Evolutionary conservation across 345 rosid genomes (phyloP).

Genomic region (Pistacia integerrima): DNA sequence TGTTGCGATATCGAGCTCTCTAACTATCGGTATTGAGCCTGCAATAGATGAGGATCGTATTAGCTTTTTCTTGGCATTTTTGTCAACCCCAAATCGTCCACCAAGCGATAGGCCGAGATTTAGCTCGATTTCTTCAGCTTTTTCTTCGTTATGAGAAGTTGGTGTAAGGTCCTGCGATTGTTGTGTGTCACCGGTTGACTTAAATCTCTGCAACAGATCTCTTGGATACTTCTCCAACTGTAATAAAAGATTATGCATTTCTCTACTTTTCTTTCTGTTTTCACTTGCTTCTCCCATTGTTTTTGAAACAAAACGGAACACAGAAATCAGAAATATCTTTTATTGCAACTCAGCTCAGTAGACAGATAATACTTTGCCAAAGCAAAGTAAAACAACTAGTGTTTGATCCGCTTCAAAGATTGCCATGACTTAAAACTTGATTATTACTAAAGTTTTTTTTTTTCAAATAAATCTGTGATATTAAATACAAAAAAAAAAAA

Average conservation of each 20-base stretch:
- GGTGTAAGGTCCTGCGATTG: slow-evolving; percentile 16
- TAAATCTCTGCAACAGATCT: slow-evolving; percentile 79
- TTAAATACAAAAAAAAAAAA: background rate
- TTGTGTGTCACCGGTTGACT: slow-evolving; percentile 30
- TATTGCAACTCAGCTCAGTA: background rate
- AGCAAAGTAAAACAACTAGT: slow-evolving; percentile 17
- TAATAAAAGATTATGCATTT: slow-evolving; percentile 58
- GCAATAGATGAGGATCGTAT: slow-evolving; percentile 79
- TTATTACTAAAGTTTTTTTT: slow-evolving; percentile 3
- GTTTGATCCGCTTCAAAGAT: slow-evolving; percentile 34
- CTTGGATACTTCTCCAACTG: slow-evolving; percentile 63
- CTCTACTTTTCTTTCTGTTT: slow-evolving; percentile 39
- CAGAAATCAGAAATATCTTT: background rate
- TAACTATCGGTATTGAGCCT: slow-evolving; percentile 41
- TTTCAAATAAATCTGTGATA: background rate
- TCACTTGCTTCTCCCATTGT: slow-evolving; percentile 61
- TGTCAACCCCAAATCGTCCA: slow-evolving; percentile 89
- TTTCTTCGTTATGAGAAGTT: slow-evolving; percentile 20
- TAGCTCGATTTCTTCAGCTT: slow-evolving; percentile 55
- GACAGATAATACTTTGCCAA: background rate
- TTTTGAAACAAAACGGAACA: slow-evolving; percentile 5
- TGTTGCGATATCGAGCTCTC: slow-evolving; percentile 29
- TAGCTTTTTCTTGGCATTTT: slow-evolving; percentile 49
- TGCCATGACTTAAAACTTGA: slow-evolving; percentile 29
- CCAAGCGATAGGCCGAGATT: slow-evolving; percentile 87